These are phyloP conservation scores for Xylaria digitata DNA, from an alignment of 2,329 filamentous ascomycete genomes.

Conservation along the genomic window DNA sequence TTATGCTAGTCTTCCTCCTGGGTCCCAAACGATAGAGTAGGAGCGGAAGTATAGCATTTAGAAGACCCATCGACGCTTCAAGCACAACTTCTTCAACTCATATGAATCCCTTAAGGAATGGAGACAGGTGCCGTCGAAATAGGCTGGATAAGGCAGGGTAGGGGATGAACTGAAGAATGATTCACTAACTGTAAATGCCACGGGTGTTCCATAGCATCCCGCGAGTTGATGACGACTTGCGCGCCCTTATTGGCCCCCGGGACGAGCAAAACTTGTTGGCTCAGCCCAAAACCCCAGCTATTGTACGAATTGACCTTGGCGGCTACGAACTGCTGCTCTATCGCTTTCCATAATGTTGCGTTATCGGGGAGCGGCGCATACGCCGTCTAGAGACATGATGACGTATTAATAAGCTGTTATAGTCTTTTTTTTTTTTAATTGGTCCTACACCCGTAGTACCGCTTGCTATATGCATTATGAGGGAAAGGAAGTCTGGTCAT, in stretches of 20 bases:
- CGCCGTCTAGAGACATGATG: conserved; percentile 45
- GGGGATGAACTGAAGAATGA: not conserved
- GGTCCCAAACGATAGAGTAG: not conserved
- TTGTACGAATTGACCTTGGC: conserved; percentile 48
- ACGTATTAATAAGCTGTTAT: conserved; percentile 6
- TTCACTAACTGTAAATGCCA: conserved; percentile 53
- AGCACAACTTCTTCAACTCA: not conserved
- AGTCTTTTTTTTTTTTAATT: not conserved
- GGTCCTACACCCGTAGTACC: not conserved
- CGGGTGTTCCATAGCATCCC: conserved; percentile 55
- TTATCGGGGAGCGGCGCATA: conserved; percentile 49
- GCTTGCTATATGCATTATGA: not conserved
- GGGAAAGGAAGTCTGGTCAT: not conserved
- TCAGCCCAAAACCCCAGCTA: conserved; percentile 52
- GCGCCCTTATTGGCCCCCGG: conserved; percentile 49
- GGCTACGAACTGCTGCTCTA: conserved; percentile 47
- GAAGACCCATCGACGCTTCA: not conserved
- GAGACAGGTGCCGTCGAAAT: too few relatives aligned
- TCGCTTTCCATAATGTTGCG: conserved; percentile 51
- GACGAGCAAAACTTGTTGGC: conserved; percentile 53
- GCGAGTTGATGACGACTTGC: conserved; percentile 54
- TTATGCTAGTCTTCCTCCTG: not conserved
- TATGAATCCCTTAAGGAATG: not conserved
- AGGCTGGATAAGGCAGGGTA: not conserved
- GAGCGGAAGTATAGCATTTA: too few relatives aligned